Base-by-base conservation (phyloP, 768 basidiomycete genomes). In the Hypholoma sublateritium region DNA sequence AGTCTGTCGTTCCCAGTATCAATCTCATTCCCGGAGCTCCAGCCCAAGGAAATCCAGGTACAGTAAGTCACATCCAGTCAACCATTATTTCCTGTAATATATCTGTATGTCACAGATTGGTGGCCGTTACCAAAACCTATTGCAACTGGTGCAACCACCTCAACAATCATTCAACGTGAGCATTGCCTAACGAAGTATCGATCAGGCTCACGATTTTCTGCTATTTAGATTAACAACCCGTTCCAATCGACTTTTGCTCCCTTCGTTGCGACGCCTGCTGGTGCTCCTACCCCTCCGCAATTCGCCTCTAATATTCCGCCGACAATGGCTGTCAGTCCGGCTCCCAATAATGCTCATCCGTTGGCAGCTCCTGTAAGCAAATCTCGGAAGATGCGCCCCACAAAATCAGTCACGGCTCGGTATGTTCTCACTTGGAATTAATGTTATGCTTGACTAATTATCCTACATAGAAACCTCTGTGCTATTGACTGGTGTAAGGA, bases 401-500 rank as follows among this genome's bases (percentile, higher is more conserved):
- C 45, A 24, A 47, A 47, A 47, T 47, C 45, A 25, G 16, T 47
- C 16, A 47, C 45, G 19, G 45, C 45, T 47, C 45, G 25, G 45
- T 47, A 47, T 24, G 21, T 47, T 47, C 22, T 47, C 24, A 21
- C 45, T 47, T 9, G 2, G 22, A 21, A 22, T 22, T 24, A 24
- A 47, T 47, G 45, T 22, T 47, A 14, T 47, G 24, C 24, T 25
- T 47, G 24, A 47, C 45, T 28, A 4, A 28, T 28, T 22, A 17
- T 25, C 24, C 22, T 47, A 47, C 11, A 11, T 22, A 47, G 45
- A n/a, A 47, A 47, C 16, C 45, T 47, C 45, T 47, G 22, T 12
- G 45, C 45, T 47, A 25, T 47, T 47, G 45, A 47, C 22, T 47
- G 45, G 45, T 47, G 45, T 22, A 47, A 47, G 21, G 45, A 47